These are phyloP conservation scores for Penicillium canariense DNA, from an alignment of 495 filamentous ascomycete genomes.

Conservation along the genomic window DNA sequence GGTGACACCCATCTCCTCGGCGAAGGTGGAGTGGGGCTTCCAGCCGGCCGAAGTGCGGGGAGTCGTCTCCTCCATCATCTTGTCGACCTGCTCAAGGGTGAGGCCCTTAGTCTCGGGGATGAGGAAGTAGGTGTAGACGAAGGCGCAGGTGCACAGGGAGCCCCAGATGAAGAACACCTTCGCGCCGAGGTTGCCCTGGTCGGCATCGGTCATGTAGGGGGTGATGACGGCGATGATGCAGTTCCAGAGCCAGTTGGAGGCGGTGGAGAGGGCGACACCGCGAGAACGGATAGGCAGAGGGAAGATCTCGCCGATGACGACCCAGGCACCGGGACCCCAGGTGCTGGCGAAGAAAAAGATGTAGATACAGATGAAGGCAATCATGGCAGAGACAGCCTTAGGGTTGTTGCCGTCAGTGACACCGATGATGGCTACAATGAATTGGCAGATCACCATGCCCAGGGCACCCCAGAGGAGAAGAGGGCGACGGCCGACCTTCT, in stretches of 20 bases:
- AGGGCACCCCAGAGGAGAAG: slow-evolving; percentile 75
- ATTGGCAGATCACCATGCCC: slow-evolving; percentile 82
- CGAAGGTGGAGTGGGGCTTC: slow-evolving; percentile 72
- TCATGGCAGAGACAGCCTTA: slow-evolving; percentile 60
- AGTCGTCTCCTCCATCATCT: slow-evolving; percentile 83
- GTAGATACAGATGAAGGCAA: slow-evolving; percentile 76
- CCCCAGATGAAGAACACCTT: slow-evolving; percentile 89
- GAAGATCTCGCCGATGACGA: slow-evolving; percentile 86
- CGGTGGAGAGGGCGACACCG: slow-evolving; percentile 76
- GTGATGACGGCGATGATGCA: slow-evolving; percentile 70
- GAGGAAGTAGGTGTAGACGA: slow-evolving; percentile 76
- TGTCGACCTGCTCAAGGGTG: slow-evolving; percentile 84
- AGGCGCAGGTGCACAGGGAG: slow-evolving; percentile 59
- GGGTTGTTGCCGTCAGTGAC: slow-evolving; percentile 52
- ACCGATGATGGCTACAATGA: slow-evolving; percentile 78
- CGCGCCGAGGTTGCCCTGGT: slow-evolving; percentile 66
- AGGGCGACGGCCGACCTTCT: slow-evolving; percentile 77
- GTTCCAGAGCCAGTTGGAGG: slow-evolving; percentile 90
- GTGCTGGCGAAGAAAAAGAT: slow-evolving; percentile 75
- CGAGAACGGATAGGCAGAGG: slow-evolving; percentile 79
- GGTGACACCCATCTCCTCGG: slow-evolving; percentile 58
- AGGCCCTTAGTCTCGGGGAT: slow-evolving; percentile 86
- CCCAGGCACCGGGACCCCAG: slow-evolving; percentile 75
- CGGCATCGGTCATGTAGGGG: slow-evolving; percentile 70
- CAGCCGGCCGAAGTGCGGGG: slow-evolving; percentile 73